Conservation (phyloP, 768 basidiomycete genomes). For the Boletus vinaceobasis region DNA sequence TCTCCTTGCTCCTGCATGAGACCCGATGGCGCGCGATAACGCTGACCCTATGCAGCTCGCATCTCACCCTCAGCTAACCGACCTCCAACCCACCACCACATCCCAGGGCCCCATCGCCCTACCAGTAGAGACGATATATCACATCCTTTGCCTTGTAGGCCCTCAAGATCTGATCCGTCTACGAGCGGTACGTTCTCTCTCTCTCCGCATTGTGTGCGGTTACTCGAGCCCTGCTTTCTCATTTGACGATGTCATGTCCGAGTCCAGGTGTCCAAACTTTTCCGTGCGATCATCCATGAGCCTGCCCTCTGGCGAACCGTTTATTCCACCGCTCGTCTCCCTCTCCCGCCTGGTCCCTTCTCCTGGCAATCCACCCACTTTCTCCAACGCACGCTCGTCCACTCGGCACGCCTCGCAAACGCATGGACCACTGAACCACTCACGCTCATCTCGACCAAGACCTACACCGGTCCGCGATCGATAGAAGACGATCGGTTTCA, state of each 20-base stretch:
- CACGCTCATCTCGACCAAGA: constrained; percentile 2
- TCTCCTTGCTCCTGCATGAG: background rate
- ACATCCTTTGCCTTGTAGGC: constrained; percentile 2
- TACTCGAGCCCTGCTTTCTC: background rate
- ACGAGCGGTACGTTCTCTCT: constrained; percentile 6
- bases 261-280: constrained; percentile 20
- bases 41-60: background rate
- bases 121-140: constrained; percentile 16
- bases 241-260: background rate
- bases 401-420: constrained; percentile 12
- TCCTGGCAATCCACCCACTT: constrained; percentile 17
- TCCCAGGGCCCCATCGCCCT: background rate
- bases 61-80: background rate
- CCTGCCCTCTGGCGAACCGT: constrained; percentile 10
- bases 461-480: constrained; percentile 5
- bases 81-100: background rate
- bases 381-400: constrained; percentile 17
- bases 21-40: constrained; percentile 10
- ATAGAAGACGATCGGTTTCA: constrained; percentile 5
- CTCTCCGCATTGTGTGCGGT: no score
- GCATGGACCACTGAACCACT: constrained; percentile 14
- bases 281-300: constrained; percentile 10
- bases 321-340: constrained; percentile 9
- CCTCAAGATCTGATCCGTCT: constrained; percentile 17
- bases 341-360: constrained; percentile 20